Evolutionary conservation across 2,329 filamentous ascomycete genomes (phyloP), one percentile per base, ranked within the genome.

Genomic region (Colletotrichum eremochloae): DNA sequence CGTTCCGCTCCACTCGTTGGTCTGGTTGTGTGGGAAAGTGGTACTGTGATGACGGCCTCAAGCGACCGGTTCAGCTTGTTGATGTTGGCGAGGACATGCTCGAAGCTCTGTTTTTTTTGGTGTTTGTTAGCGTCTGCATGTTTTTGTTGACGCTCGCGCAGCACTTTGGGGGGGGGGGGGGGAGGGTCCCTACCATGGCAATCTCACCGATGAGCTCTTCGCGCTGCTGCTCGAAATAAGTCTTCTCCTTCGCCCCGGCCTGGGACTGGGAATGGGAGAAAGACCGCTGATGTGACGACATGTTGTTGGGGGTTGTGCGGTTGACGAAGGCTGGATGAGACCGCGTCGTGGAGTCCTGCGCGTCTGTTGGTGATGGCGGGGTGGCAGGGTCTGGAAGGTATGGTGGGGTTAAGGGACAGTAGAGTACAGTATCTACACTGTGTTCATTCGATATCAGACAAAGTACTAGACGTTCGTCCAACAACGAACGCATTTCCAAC

Each of bases 51-150:
- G 29, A 98, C 93, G 68, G 95, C 93, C 82, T 99, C 96, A 24
- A 99, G 86, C 50, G 93, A 96, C 44, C 96, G 91, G 81, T 98
- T 99, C 71, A 99, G 85, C 77, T 95, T 95, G 84, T 98, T 99
- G 82, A 98, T 94, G 79, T 97, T 98, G 77, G 95, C 93, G 12
- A 99, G 91, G 71, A 97, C 95, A 78, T 96, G 92, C 78, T 98
- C 96, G 80, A 99, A 90, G 82, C 86, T 90, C 90, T 92, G 75
- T 33, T 57, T 29, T 36, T 42, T 12, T 24, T 24, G 24, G 53
- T 36, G 55, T 38, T 68, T 60, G 11, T 46, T 29, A 69, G 64
- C 62, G 24, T 20, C 42, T 33, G 36, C 56, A 24, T 90, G 89
- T 92, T 75, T 31, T 52, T 20, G 46, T 44, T 24, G 31, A 36